phyloP scores from a whole-genome alignment of 1,284 basidiomycete species.

The Fomitopsis schrenkii region DNA sequence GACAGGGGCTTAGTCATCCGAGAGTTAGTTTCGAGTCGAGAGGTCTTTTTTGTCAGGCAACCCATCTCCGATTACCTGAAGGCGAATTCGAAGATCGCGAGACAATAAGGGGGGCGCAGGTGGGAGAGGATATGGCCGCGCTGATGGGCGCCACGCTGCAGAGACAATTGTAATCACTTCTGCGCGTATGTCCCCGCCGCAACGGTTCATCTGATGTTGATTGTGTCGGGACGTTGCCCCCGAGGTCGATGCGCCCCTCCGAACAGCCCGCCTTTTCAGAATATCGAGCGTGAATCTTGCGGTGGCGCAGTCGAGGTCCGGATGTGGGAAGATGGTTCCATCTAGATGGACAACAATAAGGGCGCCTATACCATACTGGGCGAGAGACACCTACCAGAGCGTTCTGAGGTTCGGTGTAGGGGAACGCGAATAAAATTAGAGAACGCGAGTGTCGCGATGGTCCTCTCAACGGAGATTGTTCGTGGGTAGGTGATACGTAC shows the following conservation, averaged over 20 bases:
- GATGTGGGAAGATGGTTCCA: constrained; percentile 19
- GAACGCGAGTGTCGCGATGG: not conserved
- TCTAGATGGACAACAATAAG: constrained; percentile 17
- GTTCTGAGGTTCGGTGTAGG: not conserved
- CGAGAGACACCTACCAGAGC: not conserved
- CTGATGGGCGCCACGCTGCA: constrained; percentile 21
- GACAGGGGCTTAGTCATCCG: constrained; percentile 21
- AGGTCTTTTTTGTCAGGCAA: constrained; percentile 21
- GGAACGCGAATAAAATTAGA: not conserved
- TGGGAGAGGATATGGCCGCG: constrained; percentile 12
- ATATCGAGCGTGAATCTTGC: constrained; percentile 3
- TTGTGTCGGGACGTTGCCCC: constrained; percentile 3
- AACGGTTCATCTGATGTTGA: constrained; percentile 10
- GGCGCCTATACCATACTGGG: not conserved
- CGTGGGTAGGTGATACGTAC: not conserved
- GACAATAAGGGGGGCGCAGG: constrained; percentile 25
- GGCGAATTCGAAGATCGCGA: constrained; percentile 24
- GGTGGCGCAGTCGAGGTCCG: constrained; percentile 8
- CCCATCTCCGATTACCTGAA: constrained; percentile 10
- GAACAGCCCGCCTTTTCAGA: not conserved
- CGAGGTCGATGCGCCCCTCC: not conserved
- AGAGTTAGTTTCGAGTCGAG: constrained; percentile 17
- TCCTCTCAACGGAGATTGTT: not conserved
- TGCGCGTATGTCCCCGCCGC: not conserved
- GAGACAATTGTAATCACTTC: constrained; percentile 17